These are phyloP conservation scores for Coprinopsis marcescibilis DNA, from an alignment of 768 basidiomycete genomes.

Conservation along the genomic window DNA sequence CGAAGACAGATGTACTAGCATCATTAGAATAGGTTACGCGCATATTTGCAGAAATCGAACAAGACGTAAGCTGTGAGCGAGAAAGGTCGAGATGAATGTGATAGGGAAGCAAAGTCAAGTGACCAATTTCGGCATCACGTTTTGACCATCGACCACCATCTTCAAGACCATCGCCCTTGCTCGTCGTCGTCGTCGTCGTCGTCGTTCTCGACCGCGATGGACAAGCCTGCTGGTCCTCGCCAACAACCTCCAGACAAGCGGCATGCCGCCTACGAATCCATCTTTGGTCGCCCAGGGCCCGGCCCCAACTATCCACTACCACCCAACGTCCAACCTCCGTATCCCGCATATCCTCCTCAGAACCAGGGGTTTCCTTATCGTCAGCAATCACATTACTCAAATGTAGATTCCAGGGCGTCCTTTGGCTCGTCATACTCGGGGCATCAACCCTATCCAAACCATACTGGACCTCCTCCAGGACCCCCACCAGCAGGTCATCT, in stretches of 20 bases:
- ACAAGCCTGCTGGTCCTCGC: slow-evolving; percentile 51
- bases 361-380: slow-evolving; percentile 27
- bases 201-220: slow-evolving; percentile 26
- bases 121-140: slow-evolving; percentile 1
- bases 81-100: slow-evolving; percentile 11
- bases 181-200: slow-evolving; percentile 13
- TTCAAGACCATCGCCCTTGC: slow-evolving; percentile 12
- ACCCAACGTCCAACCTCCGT: slow-evolving; percentile 23
- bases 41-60: no score
- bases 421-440: slow-evolving; percentile 32
- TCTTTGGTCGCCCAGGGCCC: slow-evolving; percentile 73
- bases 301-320: slow-evolving; percentile 26
- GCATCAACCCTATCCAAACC: slow-evolving; percentile 13
- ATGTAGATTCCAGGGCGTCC: slow-evolving; percentile 44
- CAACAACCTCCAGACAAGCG: slow-evolving; percentile 65
- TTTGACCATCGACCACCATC: slow-evolving; percentile 10
- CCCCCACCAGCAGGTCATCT: slow-evolving; percentile 18
- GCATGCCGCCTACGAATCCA: slow-evolving; percentile 76
- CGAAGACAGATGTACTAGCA: no score
- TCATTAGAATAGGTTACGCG: no score
- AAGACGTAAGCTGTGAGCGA: no score
- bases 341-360: slow-evolving; percentile 18
- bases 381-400: slow-evolving; percentile 34
- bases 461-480: slow-evolving; percentile 16
- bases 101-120: slow-evolving; percentile 4